Percentiles rank a stretch among this genome's conserved stretches.
Conservation (phyloP, 1,284 basidiomycete species). For the Marasmius tenuissimus region DNA sequence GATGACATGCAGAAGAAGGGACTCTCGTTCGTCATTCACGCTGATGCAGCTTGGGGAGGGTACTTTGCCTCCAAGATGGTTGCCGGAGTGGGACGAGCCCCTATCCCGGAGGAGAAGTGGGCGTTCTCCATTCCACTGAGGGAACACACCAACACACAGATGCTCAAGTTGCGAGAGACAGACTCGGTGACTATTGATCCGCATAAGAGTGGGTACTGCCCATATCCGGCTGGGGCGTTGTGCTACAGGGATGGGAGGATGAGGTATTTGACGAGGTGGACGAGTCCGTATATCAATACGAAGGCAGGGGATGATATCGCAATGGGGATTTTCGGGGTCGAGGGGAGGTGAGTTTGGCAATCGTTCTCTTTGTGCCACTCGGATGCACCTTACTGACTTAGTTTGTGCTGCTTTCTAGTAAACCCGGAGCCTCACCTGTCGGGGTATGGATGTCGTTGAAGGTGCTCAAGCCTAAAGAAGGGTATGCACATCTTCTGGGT, state of each 20-base stretch:
- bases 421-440: slow-evolving; percentile 42
- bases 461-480: slow-evolving; percentile 33
- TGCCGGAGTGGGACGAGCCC: neutral
- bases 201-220: slow-evolving; percentile 46
- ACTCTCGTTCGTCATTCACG: slow-evolving; percentile 41
- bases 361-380: neutral
- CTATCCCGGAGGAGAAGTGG: slow-evolving; percentile 4
- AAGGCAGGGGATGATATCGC: slow-evolving; percentile 25
- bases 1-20: slow-evolving; percentile 25
- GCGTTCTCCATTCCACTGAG: slow-evolving; percentile 25
- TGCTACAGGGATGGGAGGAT: slow-evolving; percentile 42
- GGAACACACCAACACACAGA: slow-evolving; percentile 21
- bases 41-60: slow-evolving; percentile 46
- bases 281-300: slow-evolving; percentile 34
- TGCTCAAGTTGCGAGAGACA: slow-evolving; percentile 24
- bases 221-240: slow-evolving; percentile 44
- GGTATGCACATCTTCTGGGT: slow-evolving; percentile 38
- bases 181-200: slow-evolving; percentile 48
- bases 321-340: slow-evolving; percentile 45
- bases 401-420: slow-evolving; percentile 25
- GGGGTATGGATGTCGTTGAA: slow-evolving; percentile 35
- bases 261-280: slow-evolving; percentile 42
- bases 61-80: slow-evolving; percentile 41
- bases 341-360: slow-evolving; percentile 37
- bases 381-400: neutral